These are phyloP conservation scores for Posidonia australis DNA, from an alignment of 106 monocot genomes.

Conservation along the genomic window DNA sequence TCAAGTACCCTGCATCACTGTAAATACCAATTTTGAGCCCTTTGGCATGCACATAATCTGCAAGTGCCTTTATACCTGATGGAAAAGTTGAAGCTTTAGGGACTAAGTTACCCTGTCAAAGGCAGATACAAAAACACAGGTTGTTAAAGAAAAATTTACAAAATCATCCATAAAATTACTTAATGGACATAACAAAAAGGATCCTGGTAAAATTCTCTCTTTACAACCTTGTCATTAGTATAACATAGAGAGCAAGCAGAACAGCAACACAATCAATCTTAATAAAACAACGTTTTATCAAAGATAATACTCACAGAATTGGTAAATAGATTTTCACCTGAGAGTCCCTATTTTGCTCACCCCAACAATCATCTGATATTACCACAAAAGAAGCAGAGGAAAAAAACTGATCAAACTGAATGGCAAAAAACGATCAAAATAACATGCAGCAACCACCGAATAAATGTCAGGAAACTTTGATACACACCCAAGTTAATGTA, in stretches of 20 bases:
- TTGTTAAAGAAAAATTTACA: too few relatives aligned
- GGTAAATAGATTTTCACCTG: slow-evolving; percentile 23
- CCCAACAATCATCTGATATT: slow-evolving; percentile 74
- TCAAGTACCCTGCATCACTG: slow-evolving; percentile 77
- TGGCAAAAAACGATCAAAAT: background rate
- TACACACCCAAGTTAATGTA: slow-evolving; percentile 57
- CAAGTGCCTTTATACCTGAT: slow-evolving; percentile 77
- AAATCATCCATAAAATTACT: too few relatives aligned
- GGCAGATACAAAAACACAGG: background rate
- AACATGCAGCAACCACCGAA: background rate
- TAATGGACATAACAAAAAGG: too few relatives aligned
- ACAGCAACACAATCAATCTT: too few relatives aligned
- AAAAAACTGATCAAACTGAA: too few relatives aligned
- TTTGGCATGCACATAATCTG: slow-evolving; percentile 74
- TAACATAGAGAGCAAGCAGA: too few relatives aligned
- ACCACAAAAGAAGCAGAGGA: background rate
- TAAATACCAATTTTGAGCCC: slow-evolving; percentile 85
- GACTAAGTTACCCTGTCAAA: slow-evolving; percentile 67
- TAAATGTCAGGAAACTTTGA: background rate
- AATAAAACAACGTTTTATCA: too few relatives aligned
- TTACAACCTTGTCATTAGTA: too few relatives aligned
- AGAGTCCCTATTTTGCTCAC: slow-evolving; percentile 39
- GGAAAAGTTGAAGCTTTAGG: slow-evolving; percentile 63
- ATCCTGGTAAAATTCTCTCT: too few relatives aligned
- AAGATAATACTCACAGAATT: background rate